These are phyloP conservation scores for Meripilus lineatus DNA, from an alignment of 1,284 basidiomycete species.

Conservation along the genomic window DNA sequence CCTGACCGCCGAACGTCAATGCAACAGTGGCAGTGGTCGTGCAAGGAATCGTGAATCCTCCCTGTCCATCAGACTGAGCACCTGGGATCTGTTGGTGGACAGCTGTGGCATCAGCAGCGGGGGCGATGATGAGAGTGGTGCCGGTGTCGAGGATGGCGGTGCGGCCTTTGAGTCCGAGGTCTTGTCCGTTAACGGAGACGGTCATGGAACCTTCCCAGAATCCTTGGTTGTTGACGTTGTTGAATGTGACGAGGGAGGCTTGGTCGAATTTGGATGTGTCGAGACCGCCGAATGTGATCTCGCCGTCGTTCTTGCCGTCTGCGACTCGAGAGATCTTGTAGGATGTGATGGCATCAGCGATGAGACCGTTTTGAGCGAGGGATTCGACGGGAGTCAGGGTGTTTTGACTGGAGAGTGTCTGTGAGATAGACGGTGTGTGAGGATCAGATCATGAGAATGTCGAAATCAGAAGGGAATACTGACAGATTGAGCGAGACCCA, in stretches of 20 bases:
- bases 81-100: slow-evolving; percentile 62
- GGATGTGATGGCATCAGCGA: slow-evolving; percentile 68
- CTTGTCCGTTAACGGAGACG: slow-evolving; percentile 52
- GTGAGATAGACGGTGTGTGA: background rate
- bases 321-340: slow-evolving; percentile 77
- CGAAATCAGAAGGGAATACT: slow-evolving; percentile 18
- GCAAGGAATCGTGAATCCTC: slow-evolving; percentile 77
- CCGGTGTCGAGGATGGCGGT: slow-evolving; percentile 79
- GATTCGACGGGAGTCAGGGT: slow-evolving; percentile 73
- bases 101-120: slow-evolving; percentile 52
- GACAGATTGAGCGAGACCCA: slow-evolving; percentile 78
- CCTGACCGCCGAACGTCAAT: slow-evolving; percentile 59
- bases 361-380: slow-evolving; percentile 55
- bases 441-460: background rate
- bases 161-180: slow-evolving; percentile 50
- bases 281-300: slow-evolving; percentile 78
- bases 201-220: slow-evolving; percentile 78
- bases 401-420: slow-evolving; percentile 63
- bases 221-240: slow-evolving; percentile 56
- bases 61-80: slow-evolving; percentile 52
- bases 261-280: slow-evolving; percentile 66
- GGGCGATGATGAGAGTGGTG: slow-evolving; percentile 64
- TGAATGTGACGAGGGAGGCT: slow-evolving; percentile 47
- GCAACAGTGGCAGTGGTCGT: slow-evolving; percentile 60
- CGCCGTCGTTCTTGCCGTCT: slow-evolving; percentile 73